Percentiles rank a stretch among this genome's conserved stretches.
Conservation (phyloP, 129 eudicot genomes). For the Escallonia rubra region DNA sequence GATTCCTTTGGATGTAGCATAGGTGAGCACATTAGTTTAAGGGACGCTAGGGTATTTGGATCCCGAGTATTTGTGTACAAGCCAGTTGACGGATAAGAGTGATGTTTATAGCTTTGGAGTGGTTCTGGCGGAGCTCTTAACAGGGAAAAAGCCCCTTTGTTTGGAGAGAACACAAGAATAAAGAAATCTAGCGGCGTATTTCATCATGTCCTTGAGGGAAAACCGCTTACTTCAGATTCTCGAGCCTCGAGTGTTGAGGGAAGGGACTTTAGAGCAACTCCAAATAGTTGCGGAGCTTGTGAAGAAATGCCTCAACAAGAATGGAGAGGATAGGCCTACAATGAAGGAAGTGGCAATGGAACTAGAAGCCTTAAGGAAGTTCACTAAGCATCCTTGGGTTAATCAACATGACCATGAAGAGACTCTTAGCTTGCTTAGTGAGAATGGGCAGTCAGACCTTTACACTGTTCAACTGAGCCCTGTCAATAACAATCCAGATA, state of each 20-base stretch:
- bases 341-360: conserved; percentile 47
- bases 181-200: conserved; percentile 32
- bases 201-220: conserved; percentile 28
- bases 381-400: conserved; percentile 32
- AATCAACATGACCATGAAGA: conserved; percentile 14
- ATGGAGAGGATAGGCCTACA: conserved; percentile 42
- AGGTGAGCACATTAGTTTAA: conserved; percentile 39
- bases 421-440: background rate
- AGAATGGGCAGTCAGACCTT: conserved; percentile 18
- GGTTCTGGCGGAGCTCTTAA: conserved; percentile 37
- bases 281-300: conserved; percentile 22
- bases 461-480: conserved; percentile 17
- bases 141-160: conserved; percentile 28
- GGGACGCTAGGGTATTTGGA: conserved; percentile 55
- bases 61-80: conserved; percentile 44
- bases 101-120: conserved; percentile 53
- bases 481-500: background rate
- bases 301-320: conserved; percentile 33
- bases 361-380: conserved; percentile 35
- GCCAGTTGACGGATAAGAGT: conserved; percentile 46
- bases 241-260: conserved; percentile 27
- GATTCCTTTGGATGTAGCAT: conserved; percentile 34
- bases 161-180: conserved; percentile 16
- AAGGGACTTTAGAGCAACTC: conserved; percentile 36
- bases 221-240: conserved; percentile 33